Evolutionary conservation across 306 rosid genomes (phyloP).

Genomic region (Pachyrhizus erosus): DNA sequence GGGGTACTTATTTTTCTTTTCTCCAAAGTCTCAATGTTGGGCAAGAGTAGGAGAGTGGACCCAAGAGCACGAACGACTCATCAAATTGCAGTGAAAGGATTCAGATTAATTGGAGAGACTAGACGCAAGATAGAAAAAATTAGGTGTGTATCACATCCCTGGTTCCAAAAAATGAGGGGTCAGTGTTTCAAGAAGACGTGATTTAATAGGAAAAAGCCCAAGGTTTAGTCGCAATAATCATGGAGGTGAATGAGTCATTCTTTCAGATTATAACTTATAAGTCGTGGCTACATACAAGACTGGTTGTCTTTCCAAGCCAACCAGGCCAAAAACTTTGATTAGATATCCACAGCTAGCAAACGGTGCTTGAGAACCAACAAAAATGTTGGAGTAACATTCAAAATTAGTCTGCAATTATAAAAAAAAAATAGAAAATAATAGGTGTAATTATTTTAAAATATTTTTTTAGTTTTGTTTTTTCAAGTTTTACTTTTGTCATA

Average conservation of each 20-base stretch:
- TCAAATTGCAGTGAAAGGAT: not conserved
- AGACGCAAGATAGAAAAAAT: not conserved
- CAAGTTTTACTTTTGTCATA: too few species aligned
- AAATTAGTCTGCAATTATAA: too few species aligned
- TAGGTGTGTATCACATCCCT: not conserved
- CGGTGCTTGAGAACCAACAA: too few species aligned
- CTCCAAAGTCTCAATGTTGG: not conserved
- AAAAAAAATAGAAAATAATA: too few species aligned
- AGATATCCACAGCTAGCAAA: not conserved
- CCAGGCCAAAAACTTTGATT: not conserved
- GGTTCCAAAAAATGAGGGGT: not conserved
- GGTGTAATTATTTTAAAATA: too few species aligned
- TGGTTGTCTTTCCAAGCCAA: too few species aligned
- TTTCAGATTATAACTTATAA: not conserved
- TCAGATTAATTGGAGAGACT: not conserved
- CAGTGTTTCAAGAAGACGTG: not conserved
- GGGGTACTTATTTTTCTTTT: not conserved
- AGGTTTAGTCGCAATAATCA: not conserved
- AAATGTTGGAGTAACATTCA: too few species aligned
- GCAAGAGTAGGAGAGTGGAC: not conserved
- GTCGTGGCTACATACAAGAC: too few species aligned
- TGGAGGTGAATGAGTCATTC: not conserved
- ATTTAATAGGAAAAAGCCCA: not conserved
- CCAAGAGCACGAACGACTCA: not conserved
- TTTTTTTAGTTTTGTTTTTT: too few species aligned